Evolutionary conservation across 2,329 filamentous ascomycete species (phyloP).

Genomic region (Ascochyta koolunga): DNA sequence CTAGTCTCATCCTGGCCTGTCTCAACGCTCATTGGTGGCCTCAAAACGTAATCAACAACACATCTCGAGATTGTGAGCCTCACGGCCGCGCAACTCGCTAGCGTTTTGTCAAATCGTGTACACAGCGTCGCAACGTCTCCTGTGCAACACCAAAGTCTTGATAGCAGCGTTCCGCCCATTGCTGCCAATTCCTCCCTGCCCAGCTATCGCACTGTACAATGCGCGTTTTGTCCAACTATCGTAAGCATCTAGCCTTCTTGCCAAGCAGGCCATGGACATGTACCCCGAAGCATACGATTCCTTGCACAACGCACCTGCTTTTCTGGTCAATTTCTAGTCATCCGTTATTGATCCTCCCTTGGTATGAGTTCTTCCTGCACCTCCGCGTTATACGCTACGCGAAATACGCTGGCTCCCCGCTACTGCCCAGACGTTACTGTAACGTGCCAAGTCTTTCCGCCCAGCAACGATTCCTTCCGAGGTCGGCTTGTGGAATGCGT

Average conservation of each 20-base stretch:
- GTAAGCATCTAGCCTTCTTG: conserved; percentile 8
- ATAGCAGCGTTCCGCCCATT: not conserved
- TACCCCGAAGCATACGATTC: conserved; percentile 7
- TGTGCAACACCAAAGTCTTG: conserved; percentile 3
- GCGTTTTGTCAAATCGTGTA: not conserved
- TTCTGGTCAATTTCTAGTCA: conserved; percentile 3
- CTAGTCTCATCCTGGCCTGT: conserved; percentile 2
- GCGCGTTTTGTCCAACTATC: conserved; percentile 2
- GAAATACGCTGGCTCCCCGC: conserved; percentile 7
- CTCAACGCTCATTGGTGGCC: conserved; percentile 10
- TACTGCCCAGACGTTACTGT: conserved; percentile 15
- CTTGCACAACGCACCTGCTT: conserved; percentile 14
- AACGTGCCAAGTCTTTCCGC: conserved; percentile 18
- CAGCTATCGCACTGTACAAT: conserved; percentile 2
- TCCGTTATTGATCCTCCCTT: conserved; percentile 1
- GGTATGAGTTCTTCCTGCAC: conserved; percentile 1
- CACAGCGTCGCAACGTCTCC: conserved; percentile 1
- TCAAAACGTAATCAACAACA: conserved; percentile 11
- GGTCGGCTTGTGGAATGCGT: conserved; percentile 14
- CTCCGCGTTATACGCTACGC: conserved; percentile 14
- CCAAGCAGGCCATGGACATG: conserved; percentile 13
- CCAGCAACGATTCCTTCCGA: conserved; percentile 10
- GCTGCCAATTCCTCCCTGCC: conserved; percentile 8
- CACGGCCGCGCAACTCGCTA: not conserved
- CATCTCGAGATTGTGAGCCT: conserved; percentile 4